Evolutionary conservation across 768 basidiomycete genomes (phyloP).

Genomic region (Kwoniella dejecticola): DNA sequence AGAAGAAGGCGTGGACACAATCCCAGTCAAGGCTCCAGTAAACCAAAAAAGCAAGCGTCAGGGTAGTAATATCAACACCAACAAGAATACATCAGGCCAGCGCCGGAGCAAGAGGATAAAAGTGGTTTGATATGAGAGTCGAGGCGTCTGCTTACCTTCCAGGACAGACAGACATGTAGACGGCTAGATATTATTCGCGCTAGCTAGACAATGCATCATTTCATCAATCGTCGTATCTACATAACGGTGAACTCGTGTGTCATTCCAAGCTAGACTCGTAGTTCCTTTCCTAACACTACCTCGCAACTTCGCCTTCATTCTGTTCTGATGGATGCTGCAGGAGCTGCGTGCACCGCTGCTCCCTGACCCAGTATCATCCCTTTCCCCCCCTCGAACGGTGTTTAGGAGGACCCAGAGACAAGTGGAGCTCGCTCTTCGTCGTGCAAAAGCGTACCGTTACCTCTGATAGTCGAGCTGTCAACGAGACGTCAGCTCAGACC

Average conservation of each 20-base stretch:
- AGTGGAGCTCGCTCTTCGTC: slow-evolving; percentile 90
- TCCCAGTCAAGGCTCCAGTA: no score
- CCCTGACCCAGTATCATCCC: no score
- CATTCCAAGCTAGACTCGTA: no score
- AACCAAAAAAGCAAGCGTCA: not conserved
- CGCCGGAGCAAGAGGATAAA: slow-evolving; percentile 31
- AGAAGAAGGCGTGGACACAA: no score
- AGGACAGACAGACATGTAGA: no score
- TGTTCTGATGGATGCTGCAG: no score
- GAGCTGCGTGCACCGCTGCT: no score
- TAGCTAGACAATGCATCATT: not conserved
- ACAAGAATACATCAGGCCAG: not conserved
- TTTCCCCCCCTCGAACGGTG: not conserved
- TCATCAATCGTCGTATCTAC: not conserved
- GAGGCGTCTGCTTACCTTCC: no score
- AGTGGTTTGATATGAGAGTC: slow-evolving; percentile 11
- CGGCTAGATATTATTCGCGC: no score
- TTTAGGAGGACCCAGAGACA: slow-evolving; percentile 56
- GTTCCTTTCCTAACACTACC: no score
- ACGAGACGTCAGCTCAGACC: not conserved
- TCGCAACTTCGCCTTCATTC: no score
- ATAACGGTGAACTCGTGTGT: no score
- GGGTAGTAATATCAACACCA: not conserved
- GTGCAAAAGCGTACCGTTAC: slow-evolving; percentile 65
- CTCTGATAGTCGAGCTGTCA: slow-evolving; percentile 54